Evolutionary conservation across 2,329 filamentous ascomycete genomes (phyloP).

Genomic region (Colletotrichum truncatum): DNA sequence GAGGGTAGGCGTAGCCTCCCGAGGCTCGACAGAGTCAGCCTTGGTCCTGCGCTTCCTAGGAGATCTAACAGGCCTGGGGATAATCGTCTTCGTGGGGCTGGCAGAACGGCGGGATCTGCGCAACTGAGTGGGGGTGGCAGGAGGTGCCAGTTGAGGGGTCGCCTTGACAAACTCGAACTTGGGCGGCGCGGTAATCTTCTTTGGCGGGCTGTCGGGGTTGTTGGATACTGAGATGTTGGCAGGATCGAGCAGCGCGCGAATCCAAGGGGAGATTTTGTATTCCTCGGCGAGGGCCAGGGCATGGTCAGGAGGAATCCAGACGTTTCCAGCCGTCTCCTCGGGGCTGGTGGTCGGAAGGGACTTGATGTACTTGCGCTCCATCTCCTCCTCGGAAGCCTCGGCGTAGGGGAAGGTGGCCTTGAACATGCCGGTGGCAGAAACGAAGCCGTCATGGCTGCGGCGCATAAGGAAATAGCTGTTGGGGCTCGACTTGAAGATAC

Average conservation of each 20-base stretch:
- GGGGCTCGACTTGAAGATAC: conserved; percentile 90
- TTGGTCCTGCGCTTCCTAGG: conserved; percentile 64
- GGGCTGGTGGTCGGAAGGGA: conserved; percentile 80
- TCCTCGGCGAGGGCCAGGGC: conserved; percentile 86
- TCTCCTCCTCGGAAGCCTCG: conserved; percentile 75
- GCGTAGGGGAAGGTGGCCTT: conserved; percentile 89
- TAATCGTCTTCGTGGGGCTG: conserved; percentile 63
- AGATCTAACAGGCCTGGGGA: conserved; percentile 41
- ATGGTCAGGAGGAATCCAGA: conserved; percentile 89
- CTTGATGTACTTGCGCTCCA: conserved; percentile 87
- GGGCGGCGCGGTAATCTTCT: conserved; percentile 83
- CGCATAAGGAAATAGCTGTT: conserved; percentile 98
- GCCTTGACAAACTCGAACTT: conserved; percentile 71
- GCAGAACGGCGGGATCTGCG: conserved; percentile 63
- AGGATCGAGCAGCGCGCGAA: conserved; percentile 91
- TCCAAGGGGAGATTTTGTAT: conserved; percentile 88
- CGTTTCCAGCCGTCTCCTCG: conserved; percentile 94
- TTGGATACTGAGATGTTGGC: conserved; percentile 72
- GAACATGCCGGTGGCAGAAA: conserved; percentile 92
- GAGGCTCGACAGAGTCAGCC: conserved; percentile 48
- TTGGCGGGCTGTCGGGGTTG: conserved; percentile 73
- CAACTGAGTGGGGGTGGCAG: conserved; percentile 53
- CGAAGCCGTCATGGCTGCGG: conserved; percentile 83
- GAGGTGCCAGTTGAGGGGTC: conserved; percentile 54
- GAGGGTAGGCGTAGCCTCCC: conserved; percentile 7